Evolutionary conservation across 768 basidiomycete species (phyloP).

Genomic region (Coprinopsis sp.): DNA sequence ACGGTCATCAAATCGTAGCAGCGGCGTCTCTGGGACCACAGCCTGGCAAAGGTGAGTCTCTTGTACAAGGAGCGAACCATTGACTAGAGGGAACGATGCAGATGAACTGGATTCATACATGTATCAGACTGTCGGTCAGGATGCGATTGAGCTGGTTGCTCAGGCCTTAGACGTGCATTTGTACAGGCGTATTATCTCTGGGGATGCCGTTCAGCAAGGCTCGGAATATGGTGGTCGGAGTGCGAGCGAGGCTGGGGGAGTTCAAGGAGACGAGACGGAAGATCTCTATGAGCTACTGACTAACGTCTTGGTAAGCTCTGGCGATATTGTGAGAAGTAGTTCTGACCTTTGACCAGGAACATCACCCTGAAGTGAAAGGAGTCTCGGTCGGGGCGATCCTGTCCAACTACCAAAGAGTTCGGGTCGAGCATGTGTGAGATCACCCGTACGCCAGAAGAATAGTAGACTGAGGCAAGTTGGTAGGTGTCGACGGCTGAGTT

Average conservation of each 20-base stretch:
- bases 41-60: constrained; percentile 69
- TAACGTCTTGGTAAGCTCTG: constrained; percentile 63
- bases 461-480: background rate
- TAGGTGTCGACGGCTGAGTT: constrained; percentile 75
- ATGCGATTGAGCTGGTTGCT: constrained; percentile 84
- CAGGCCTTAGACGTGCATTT: constrained; percentile 82
- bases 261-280: constrained; percentile 91
- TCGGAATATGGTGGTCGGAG: constrained; percentile 79
- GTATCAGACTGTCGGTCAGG: constrained; percentile 99
- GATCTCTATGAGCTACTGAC: constrained; percentile 75
- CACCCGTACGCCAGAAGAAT: background rate
- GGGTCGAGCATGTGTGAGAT: constrained; percentile 94
- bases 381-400: constrained; percentile 96
- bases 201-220: constrained; percentile 74
- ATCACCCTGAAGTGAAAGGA: constrained; percentile 76
- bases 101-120: constrained; percentile 98
- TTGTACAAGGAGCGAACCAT: constrained; percentile 5
- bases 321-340: background rate
- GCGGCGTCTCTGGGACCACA: constrained; percentile 85
- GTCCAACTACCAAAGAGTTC: constrained; percentile 93
- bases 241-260: constrained; percentile 39
- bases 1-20: constrained; percentile 84
- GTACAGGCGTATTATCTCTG: constrained; percentile 75
- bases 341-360: background rate
- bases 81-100: constrained; percentile 27